Base-by-base conservation (phyloP, 1,139 yeast genomes). In the Taphrina sp. region DNA sequence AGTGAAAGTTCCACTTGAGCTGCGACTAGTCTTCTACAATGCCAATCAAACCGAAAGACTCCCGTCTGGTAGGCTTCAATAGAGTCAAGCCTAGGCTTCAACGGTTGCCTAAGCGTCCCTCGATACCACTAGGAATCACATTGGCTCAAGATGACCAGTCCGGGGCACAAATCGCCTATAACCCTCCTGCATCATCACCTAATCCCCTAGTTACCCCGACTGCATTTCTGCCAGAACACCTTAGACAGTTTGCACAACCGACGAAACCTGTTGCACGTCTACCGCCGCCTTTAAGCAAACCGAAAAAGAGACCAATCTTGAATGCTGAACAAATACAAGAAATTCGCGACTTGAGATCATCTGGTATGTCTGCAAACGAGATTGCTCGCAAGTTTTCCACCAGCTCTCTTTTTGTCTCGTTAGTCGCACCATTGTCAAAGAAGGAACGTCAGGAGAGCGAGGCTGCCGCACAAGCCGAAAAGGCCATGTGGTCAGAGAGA, bases 161-260 rank as follows among this genome's bases (percentile, higher is more conserved):
- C 4, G 51, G 54, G 20, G 23, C 55, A n/a, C 36, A 44, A 5
- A 31, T 55, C 34, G 46, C 41, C 31, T 55, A 39, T 33, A 55
- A 55, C 19, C 58, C 58, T 3, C 58, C 58, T 3, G 49, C 58
- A 16, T 55, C 58, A 7, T 44, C 58, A 12, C 58, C 58, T 3
- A 44, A 47, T 47, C 36, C 42, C 19, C 39, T 12, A 12, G 23
- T 55, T n/a, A 55, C 58, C 3, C 58, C 58, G 7, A 28, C 36
- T 19, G 22, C 46, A 7, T 47, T 55, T 16, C 36, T 55, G 17
- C 58, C 58, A 26, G 39, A 52, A 12, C 39, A 45, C 3, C 33
- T 55, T 16, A 38, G 54, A 10, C 34, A 52, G n/a, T 17, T 24
- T 12, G 20, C 26, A 3, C 36, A 20, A n/a, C 29, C 22, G 22